phyloP scores from a whole-genome alignment of 176 grass and related monocot species.

The Thalia dealbata region DNA sequence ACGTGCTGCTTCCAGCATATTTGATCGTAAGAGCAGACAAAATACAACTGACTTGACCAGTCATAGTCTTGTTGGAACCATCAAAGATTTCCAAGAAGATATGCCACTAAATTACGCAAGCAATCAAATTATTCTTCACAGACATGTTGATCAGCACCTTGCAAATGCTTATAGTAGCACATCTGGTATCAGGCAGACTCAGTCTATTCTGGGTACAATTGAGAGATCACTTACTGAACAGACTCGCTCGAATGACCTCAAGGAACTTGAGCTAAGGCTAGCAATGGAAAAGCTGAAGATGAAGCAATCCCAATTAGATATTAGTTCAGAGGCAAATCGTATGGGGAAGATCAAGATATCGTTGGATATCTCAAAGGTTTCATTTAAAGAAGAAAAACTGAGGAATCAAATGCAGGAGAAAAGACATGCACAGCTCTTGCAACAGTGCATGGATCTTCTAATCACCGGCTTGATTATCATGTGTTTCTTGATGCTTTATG shows the following conservation, averaged over 20 bases:
- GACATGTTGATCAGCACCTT: constrained; percentile 34
- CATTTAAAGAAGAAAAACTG: constrained; percentile 68
- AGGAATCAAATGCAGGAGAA: constrained; percentile 65
- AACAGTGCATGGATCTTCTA: constrained; percentile 70
- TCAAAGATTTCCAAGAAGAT: constrained; percentile 10
- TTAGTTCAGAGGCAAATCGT: constrained; percentile 52
- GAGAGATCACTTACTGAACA: constrained; percentile 74
- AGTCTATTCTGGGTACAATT: constrained; percentile 43
- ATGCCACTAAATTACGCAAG: background rate
- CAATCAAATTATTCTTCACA: constrained; percentile 33
- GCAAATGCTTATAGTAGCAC: constrained; percentile 17
- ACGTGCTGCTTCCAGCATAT: constrained; percentile 27
- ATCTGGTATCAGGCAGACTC: constrained; percentile 28
- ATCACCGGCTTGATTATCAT: constrained; percentile 79
- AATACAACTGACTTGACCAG: background rate
- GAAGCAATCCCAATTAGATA: constrained; percentile 61
- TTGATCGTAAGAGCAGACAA: constrained; percentile 15
- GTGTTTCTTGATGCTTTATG: constrained; percentile 57
- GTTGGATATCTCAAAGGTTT: constrained; percentile 81
- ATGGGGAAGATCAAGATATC: constrained; percentile 71
- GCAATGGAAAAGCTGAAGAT: constrained; percentile 66
- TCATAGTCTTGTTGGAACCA: constrained; percentile 7
- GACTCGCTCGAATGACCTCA: constrained; percentile 69
- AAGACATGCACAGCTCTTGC: constrained; percentile 46
- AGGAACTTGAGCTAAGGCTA: constrained; percentile 71